Base-by-base conservation (phyloP, 805 yeast species). In the Suhomyces canberraensis region DNA sequence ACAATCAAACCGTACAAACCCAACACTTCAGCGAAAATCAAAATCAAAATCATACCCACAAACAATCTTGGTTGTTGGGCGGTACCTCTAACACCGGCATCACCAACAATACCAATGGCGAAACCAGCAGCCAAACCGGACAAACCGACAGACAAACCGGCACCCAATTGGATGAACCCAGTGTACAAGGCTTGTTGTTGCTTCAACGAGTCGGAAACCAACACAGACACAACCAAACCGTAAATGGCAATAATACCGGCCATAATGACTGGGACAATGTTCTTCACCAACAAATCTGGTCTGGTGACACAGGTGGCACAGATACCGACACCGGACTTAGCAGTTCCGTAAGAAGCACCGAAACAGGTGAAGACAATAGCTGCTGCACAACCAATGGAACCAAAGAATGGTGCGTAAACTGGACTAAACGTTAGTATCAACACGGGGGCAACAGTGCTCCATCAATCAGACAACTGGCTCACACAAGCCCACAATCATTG, bases 191-290 rank as follows among this genome's bases (percentile, higher is more conserved):
- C 95, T 71, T 90, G 96, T 54, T 78, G 75, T 70, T 90, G 97
- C 58, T 79, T 80, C 57, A 91, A 78, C 35, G 91, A 81, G 56
- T 86, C 93, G 38, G 96, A 84, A 47, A 91, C 91, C 62, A 91
- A 78, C 47, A 91, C 98, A 17, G 96, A 85, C 42, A 91, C 97
- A 47, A 91, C 98, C 60, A 91, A 74, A 41, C 98, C 98, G 66
- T 91, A 91, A 72, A 91, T 90, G 71, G 98, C 96, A 72, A 91
- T 89, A 61, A 91, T 91, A 91, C 98, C 98, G 48, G 98, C 97
- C 97, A 91, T 91, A 72, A 91, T 81, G 54, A 93, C 97, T 48
- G 98, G 98, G 45, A 91, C 95, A 56, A 90, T 83, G 72, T 86
- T 86, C 73, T 81, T 88, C 55, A 91, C 90, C 61, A 90, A 72